A percentile compares a stretch with the other conserved stretches of the same genome.
These are phyloP conservation scores for Ganoderma meredithae DNA, from an alignment of 1,284 basidiomycete genomes.

Conservation along the genomic window DNA sequence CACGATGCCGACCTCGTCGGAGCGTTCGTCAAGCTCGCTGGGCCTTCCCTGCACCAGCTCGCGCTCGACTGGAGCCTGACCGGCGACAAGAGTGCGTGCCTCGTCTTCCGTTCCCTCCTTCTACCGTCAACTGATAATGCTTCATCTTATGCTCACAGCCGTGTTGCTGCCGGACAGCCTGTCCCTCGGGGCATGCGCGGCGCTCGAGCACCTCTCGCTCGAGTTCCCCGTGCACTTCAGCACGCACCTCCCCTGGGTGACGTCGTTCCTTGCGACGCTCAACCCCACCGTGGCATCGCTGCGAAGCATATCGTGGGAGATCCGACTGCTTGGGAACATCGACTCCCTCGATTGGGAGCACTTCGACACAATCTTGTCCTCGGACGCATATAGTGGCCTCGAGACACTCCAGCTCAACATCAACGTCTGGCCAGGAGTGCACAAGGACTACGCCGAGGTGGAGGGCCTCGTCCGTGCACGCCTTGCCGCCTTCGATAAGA, in stretches of 20 bases:
- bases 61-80: constrained; percentile 40
- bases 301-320: constrained; percentile 23
- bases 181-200: constrained; percentile 31
- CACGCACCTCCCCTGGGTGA: constrained; percentile 38
- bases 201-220: constrained; percentile 35
- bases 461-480: constrained; percentile 29
- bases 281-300: constrained; percentile 12
- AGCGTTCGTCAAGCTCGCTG: constrained; percentile 34
- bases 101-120: constrained; percentile 3
- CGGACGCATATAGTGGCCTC: constrained; percentile 31
- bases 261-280: constrained; percentile 34
- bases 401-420: constrained; percentile 33
- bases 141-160: constrained; percentile 16
- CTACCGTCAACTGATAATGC: not conserved
- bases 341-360: constrained; percentile 39
- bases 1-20: constrained; percentile 36
- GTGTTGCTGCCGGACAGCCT: constrained; percentile 35
- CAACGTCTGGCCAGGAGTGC: constrained; percentile 37
- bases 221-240: constrained; percentile 37
- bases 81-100: constrained; percentile 32
- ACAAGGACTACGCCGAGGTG: constrained; percentile 30
- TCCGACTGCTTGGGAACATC: constrained; percentile 40
- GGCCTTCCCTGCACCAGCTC: constrained; percentile 33
- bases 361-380: constrained; percentile 28
- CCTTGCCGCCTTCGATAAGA: constrained; percentile 33